A percentile compares a stretch with the other conserved stretches of the same genome.
Conservation (phyloP, 2,329 filamentous ascomycete species). For the Nigrograna mackinnonii region DNA sequence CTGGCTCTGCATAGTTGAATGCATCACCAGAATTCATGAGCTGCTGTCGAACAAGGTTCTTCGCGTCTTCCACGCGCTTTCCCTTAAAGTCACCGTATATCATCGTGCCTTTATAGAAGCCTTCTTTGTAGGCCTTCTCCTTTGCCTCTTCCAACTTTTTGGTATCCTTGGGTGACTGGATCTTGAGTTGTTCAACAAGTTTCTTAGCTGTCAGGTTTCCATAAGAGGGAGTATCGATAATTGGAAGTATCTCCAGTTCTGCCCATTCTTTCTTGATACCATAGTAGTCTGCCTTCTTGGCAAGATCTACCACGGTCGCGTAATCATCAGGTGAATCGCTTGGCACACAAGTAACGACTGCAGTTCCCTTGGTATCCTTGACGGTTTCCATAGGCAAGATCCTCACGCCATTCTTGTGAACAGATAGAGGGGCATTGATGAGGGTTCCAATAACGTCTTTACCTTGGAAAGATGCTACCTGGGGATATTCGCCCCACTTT, state of each 20-base stretch:
- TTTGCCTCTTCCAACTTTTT: conserved; percentile 92
- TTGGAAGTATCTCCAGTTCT: conserved; percentile 83
- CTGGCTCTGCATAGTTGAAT: conserved; percentile 92
- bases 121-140: conserved; percentile 95
- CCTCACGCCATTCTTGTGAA: conserved; percentile 77
- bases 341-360: conserved; percentile 93
- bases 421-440: conserved; percentile 83
- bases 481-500: conserved; percentile 73
- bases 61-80: conserved; percentile 81
- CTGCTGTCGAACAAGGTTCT: conserved; percentile 79
- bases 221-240: conserved; percentile 77
- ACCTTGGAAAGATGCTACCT: conserved; percentile 75
- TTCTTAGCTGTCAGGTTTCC: conserved; percentile 82
- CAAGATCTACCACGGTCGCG: conserved; percentile 82
- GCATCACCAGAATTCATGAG: conserved; percentile 78
- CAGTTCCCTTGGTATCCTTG: conserved; percentile 90
- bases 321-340: conserved; percentile 97
- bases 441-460: conserved; percentile 85
- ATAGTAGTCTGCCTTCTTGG: conserved; percentile 93
- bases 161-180: conserved; percentile 91
- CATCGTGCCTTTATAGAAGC: conserved; percentile 94
- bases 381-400: conserved; percentile 96
- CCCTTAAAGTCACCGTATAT: conserved; percentile 86
- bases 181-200: conserved; percentile 91
- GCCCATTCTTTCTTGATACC: conserved; percentile 97